Conservation (phyloP, 345 rosid species). For the Citrus cavaleriei region DNA sequence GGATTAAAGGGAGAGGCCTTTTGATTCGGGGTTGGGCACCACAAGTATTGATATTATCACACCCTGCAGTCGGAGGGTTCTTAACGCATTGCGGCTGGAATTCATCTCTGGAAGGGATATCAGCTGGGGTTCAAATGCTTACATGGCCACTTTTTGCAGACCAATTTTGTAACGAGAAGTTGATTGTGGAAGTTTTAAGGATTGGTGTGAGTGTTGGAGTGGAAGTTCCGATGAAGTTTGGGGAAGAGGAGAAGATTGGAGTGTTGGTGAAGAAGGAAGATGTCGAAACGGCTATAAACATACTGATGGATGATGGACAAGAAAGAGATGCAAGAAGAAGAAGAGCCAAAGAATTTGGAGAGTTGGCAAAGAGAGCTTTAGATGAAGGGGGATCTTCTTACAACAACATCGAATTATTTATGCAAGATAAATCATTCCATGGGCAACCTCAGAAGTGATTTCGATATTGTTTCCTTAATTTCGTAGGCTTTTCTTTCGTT, state of each 20-base stretch:
- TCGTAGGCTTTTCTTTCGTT: too few relatives aligned
- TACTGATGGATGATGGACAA: background rate
- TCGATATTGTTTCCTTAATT: too few relatives aligned
- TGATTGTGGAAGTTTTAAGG: background rate
- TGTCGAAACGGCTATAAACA: background rate
- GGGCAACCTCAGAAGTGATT: too few relatives aligned
- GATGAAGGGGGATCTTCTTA: background rate
- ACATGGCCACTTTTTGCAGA: constrained; percentile 24
- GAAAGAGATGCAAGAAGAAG: background rate
- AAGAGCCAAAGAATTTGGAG: background rate
- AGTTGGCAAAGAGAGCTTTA: background rate
- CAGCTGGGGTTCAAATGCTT: constrained; percentile 7
- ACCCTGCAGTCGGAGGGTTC: constrained; percentile 22
- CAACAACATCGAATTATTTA: background rate
- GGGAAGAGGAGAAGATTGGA: background rate
- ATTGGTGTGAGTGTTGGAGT: background rate
- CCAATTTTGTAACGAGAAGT: constrained; percentile 26
- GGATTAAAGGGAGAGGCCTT: constrained; percentile 9
- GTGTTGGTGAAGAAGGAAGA: background rate
- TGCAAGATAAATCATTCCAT: background rate
- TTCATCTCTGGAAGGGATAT: constrained; percentile 14
- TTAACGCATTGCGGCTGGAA: constrained; percentile 26
- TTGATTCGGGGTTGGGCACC: constrained; percentile 23
- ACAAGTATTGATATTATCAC: constrained; percentile 25
- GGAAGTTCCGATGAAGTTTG: background rate